Evolutionary conservation across 148 eudicot genomes (phyloP), one percentile per base, ranked within the genome.

Genomic region (Hydrangea macrophylla): DNA sequence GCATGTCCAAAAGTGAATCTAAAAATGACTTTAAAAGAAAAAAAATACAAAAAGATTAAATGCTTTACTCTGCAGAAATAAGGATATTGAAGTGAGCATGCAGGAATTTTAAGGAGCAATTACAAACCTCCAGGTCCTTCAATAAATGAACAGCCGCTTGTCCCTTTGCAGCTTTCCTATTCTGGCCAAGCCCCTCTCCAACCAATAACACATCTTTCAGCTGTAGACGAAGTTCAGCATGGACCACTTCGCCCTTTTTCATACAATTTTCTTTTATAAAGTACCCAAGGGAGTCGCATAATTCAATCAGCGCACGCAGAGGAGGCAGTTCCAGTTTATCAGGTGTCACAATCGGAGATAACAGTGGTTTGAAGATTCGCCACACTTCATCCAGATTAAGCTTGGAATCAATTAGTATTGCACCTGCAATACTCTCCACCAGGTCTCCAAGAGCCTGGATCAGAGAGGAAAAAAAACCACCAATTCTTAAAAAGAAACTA

Each of bases 361-460:
- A 74, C 12, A 94, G 42, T 24, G 96, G 96, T 57, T 83, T 65
- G 57, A 85, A 82, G 58, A 91, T 77, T 76, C 81, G 84, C 97
- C 99, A 94, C 17, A 94, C 93, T 81, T 88, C 82, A 48, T 88
- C 85, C 23, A 94, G 77, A 74, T 89, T 70, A 30, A 94, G 91
- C 64, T 85, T 89, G 58, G 92, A 70, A 63, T 94, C 98, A 56
- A 94, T 78, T 23, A 94, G 80, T 72, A 94, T 68, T 18, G 96
- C 98, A 75, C 97, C 98, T 7, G 86, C 92, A 67, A 94, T 89
- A 71, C 99, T 91, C 72, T 94, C 99, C 61, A 94, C 83, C 75
- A 94, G 56, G 77, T 94, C 99, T 51, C 96, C 93, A 75, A 94
- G 97, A 60, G 76, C 96, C 92, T 87, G 69, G 24, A 44, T 18